Conservation (phyloP, 257 asterid genomes). For the Coffea canephora region DNA sequence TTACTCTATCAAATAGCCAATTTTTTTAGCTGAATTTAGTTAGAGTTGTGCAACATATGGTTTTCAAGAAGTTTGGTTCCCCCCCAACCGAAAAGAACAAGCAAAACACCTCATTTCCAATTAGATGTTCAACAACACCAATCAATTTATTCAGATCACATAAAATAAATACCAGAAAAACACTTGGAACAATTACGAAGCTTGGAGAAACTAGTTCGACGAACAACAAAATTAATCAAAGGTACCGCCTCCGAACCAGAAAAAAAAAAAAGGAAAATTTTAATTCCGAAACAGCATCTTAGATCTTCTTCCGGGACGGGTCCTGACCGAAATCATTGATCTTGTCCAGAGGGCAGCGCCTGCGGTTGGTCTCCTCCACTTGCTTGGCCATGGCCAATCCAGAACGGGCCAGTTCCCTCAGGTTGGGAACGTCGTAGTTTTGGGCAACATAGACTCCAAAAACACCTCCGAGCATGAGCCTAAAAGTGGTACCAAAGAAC, state of each 20-base stretch:
- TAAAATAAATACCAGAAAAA: background rate
- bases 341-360: background rate
- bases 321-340: too few species aligned
- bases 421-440: conserved; percentile 1
- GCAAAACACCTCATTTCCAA: background rate
- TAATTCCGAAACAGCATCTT: background rate
- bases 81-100: too few species aligned
- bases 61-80: too few species aligned
- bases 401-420: background rate
- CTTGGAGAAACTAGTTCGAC: too few species aligned
- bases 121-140: background rate
- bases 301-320: background rate
- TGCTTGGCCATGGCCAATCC: background rate
- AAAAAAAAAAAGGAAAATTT: too few species aligned
- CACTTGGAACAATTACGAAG: background rate
- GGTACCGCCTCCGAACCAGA: background rate
- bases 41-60: too few species aligned
- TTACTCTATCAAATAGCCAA: too few species aligned
- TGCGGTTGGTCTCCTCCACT: background rate
- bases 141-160: background rate
- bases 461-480: conserved; percentile 1
- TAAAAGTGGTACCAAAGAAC: background rate
- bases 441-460: conserved; percentile 8
- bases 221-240: too few species aligned
- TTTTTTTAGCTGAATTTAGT: too few species aligned